Base-by-base conservation (phyloP, 2,329 filamentous ascomycete species). In the Curvularia spicifera region DNA sequence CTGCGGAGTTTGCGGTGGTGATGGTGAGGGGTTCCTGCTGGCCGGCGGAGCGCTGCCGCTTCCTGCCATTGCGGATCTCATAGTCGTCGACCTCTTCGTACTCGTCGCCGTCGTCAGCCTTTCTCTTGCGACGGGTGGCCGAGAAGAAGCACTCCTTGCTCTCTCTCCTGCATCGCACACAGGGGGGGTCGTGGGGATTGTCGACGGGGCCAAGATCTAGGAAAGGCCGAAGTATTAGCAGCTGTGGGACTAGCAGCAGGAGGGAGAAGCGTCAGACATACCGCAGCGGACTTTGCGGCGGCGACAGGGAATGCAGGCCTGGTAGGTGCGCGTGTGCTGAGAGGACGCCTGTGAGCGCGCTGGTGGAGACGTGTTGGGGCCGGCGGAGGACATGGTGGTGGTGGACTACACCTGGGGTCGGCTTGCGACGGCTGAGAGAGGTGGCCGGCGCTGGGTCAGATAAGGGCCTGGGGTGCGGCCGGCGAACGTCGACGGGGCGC, bases 61-160 rank as follows among this genome's bases (percentile, higher is more conserved):
- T 92, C 60, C 91, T 84, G 44, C 89, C 89, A 76, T 91, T 91
- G 67, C 89, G 86, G 31, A 89, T 74, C 57, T 89, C 86, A 74
- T 91, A 91, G 63, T 91, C 89, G 67, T 74, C 75, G 15, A 72
- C 79, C 33, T 80, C 79, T 2, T 82, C 78, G 7, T 70, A 65
- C 29, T 78, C 79, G 8, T 81, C 80, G 10, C 74, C 76, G 51
- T 76, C 78, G 56, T 81, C 82, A 26, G 80, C 86, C 83, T 95
- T 96, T 74, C 93, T 87, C 87, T 98, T 98, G 73, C 95, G 88
- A 50, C 95, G 86, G 31, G 93, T 98, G 20, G 93, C 91, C 62
- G 93, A 96, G 82, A 99, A 99, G 84, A 90, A 96, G 82, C 95
- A 99, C 71, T 97, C 90, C 78, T 98, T 98, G 80, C 89, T 92